Evolutionary conservation across 1,284 basidiomycete genomes (phyloP), one percentile per base, ranked within the genome.

Genomic region (Cystobasidium slooffiae): DNA sequence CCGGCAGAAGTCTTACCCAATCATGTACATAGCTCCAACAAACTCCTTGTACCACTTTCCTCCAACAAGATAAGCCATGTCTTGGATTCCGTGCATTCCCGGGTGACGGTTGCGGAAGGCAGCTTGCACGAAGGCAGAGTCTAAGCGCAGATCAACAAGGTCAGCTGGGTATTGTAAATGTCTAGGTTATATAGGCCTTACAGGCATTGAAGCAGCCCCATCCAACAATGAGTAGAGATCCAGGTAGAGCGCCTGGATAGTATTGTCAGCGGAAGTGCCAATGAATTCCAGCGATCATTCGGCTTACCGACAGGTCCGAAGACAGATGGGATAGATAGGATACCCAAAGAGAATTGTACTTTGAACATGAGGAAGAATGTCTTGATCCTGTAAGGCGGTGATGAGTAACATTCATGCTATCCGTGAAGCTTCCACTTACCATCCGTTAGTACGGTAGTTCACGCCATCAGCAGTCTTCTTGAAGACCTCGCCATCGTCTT

Each of bases 321-420:
- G 8, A 72, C 46, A 31, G 68, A 43, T 20, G 68, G 68, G 49
- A 72, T 63, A 1, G 68, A 72, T 3, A 72, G 68, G 43, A 72
- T 46, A 52, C 68, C 68, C 44, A 46, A 20, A 24, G 37, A 44
- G 58, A 72, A 72, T 16, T 44, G 68, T 6, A 46, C 49, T 41
- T 72, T 72, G 59, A 72, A 72, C 68, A 72, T 72, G 41, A 72
- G 56, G 41, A 72, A 72, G 59, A 72, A 72, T 3, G 68, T 72
- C 47, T 62, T 43, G 24, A 37, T 14, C 52, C 52, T 62, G 31
- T 31, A 22, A n/a, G 46, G 43, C 3, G 44, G 10, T 6, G 39
- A 22, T 6, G 1, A 18, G 37, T 61, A 4, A n/a, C 6, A 51
- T 51, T 6, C 14, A 44, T 47, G 59, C 39, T 20, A 44, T 14